Base-by-base conservation (phyloP, 2,329 filamentous ascomycete species). In the Davidsoniella eucalypti region DNA sequence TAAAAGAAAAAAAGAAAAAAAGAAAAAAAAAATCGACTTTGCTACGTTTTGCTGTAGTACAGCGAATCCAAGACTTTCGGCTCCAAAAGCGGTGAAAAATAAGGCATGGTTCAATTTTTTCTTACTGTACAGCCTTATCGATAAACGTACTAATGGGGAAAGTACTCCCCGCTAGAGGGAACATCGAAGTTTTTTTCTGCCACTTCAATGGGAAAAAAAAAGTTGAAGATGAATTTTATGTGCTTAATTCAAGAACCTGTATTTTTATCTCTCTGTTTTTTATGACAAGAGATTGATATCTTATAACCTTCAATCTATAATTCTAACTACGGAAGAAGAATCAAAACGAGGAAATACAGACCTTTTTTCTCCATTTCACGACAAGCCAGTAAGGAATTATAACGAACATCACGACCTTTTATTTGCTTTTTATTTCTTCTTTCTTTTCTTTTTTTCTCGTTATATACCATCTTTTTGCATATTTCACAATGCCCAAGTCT, bases 401-500 rank as follows among this genome's bases (percentile, higher is more conserved):
- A n/a, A 17, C 14, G 12, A 16, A 39, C 23, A 5, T 23, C 21
- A 23, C 21, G 14, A 21, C 39, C 21, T 29, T 42, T 29, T 17
- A 21, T 49, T 47, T 37, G 38, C n/a, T 16, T 4, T 46, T 52
- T 40, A 6, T 25, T 26, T 5, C 16, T 26, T 36, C 29, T 12
- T 45, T 37, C 36, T 7, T 42, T 41, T 29, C 4, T 16, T 37
- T 39, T 17, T 12, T 18, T 18, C 33, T n/a, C 26, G 6, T 3
- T 5, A 37, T 33, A 45, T 26, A 49, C 21, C 18, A 36, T 25
- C 7, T 5, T 16, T 16, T 23, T 26, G 29, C n/a, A 26, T 23
- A 25, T 14, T 16, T 33, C 64, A 70, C 61, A 57, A 98, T 98
- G 92, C 92, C 92, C 64, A 88, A 93, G 72, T 96, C 92, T 56